Evolutionary conservation across 1,139 yeast genomes (phyloP).

Genomic region (Yamadazyma friedrichii): DNA sequence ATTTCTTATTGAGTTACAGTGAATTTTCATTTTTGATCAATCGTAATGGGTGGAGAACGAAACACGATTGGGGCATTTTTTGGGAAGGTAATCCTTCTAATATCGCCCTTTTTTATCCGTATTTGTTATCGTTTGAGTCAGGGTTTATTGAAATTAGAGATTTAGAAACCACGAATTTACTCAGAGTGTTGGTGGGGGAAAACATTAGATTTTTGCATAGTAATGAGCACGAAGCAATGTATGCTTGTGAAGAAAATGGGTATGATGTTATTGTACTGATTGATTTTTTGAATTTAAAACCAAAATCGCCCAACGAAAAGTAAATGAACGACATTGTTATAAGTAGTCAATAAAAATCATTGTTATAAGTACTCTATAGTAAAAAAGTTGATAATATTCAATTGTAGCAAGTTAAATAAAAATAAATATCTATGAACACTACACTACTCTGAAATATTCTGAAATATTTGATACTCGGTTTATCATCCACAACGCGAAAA

Average conservation of each 20-base stretch:
- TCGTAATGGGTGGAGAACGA: conserved; percentile 93
- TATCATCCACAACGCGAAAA: not conserved
- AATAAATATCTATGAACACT: too few species aligned
- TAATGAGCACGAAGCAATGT: conserved; percentile 89
- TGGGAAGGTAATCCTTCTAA: conserved; percentile 97
- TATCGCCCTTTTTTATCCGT: conserved; percentile 92
- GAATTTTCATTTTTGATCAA: conserved; percentile 94
- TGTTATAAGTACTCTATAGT: too few species aligned
- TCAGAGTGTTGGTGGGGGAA: conserved; percentile 91
- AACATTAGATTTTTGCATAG: conserved; percentile 86
- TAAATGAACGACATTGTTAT: not conserved
- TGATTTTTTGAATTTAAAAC: conserved; percentile 67
- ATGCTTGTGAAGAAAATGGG: conserved; percentile 90
- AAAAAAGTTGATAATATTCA: too few species aligned
- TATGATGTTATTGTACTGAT: conserved; percentile 87
- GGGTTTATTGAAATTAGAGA: conserved; percentile 90
- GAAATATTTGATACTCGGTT: not conserved
- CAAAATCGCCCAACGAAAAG: conserved; percentile 18
- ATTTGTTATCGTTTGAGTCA: conserved; percentile 84
- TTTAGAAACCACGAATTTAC: conserved; percentile 80
- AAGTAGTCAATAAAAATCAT: too few species aligned
- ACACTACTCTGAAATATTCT: too few species aligned
- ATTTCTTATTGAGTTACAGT: conserved; percentile 82
- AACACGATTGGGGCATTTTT: conserved; percentile 89
- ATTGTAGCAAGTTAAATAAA: too few species aligned